Evolutionary conservation across 352 stramenopile genomes (phyloP), one percentile per base, ranked within the genome.

Genomic region (Bremia lactucae): DNA sequence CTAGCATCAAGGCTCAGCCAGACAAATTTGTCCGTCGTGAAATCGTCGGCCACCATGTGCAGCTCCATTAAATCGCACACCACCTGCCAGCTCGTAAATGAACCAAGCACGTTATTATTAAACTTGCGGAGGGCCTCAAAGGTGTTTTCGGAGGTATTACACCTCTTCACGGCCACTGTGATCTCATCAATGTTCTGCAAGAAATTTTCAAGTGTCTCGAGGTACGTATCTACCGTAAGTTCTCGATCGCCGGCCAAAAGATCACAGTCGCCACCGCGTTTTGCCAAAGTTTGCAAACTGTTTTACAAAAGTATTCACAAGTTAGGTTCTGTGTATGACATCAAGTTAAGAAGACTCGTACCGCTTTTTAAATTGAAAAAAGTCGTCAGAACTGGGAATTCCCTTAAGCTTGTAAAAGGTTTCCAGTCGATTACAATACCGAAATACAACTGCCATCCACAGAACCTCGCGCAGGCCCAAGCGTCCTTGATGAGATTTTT

Each of bases 51-150:
- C 43, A 90, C 54, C 49, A 87, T 64, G 36, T 84, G 77, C 20
- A 90, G 63, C 42, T 83, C 74, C 52, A 87, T 73, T 25, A 90
- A 43, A 46, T 90, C 77, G 15, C 71, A 83, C 42, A 83, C 70
- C 14, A 90, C 59, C 52, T 90, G 77, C 77, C 77, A 90, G 48
- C 77, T 84, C n/a, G 77, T 90, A 62, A 87, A 90, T 9, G 77
- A 87, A n/a, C 77, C 77, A 25, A 90, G 65, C 5, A 59, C 71
- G 28, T 89, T 86, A 46, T 71, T 43, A 38, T 73, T 51, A 45
- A 87, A 87, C 34, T 75, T 68, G 31, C 64, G 67, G 6, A 90
- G 67, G 26, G 61, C 60, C 15, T 80, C 58, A 45, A 90, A 90
- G 10, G 83, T 68, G 13, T 62, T 49, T 13, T 75, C 63, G 6